phyloP scores from a whole-genome alignment of 2,329 filamentous ascomycete species.

The Pseudocercospora musae region DNA sequence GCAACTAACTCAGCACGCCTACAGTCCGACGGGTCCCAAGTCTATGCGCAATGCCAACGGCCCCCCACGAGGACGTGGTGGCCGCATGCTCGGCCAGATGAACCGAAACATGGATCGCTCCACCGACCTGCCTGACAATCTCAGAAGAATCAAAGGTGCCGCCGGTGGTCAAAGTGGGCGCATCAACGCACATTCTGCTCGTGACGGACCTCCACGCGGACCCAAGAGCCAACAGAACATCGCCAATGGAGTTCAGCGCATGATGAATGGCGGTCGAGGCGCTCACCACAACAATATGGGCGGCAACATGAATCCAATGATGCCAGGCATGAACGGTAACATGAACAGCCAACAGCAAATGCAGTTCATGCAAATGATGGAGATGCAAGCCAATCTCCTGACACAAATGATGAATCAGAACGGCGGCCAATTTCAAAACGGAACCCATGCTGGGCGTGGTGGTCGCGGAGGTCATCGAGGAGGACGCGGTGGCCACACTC shows the following conservation, averaged over 20 bases:
- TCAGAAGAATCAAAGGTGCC: conserved; percentile 73
- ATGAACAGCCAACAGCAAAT: conserved; percentile 67
- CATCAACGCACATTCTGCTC: conserved; percentile 69
- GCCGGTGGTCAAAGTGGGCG: conserved; percentile 66
- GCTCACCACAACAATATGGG: conserved; percentile 20
- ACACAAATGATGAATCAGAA: conserved; percentile 56
- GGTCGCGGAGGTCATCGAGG: conserved; percentile 12
- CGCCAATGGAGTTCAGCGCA: conserved; percentile 43
- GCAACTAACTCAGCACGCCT: conserved; percentile 14
- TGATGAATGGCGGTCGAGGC: conserved; percentile 32
- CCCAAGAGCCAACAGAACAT: conserved; percentile 51
- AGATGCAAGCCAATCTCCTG: conserved; percentile 80
- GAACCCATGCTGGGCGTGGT: conserved; percentile 40
- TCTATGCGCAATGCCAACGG: conserved; percentile 76
- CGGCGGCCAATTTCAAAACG: conserved; percentile 39
- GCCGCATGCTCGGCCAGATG: conserved; percentile 75
- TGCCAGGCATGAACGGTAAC: conserved; percentile 41
- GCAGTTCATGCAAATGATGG: conserved; percentile 61
- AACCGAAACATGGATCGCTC: conserved; percentile 73
- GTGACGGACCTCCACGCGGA: conserved; percentile 65
- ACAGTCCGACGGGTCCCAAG: conserved; percentile 87
- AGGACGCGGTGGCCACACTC: conserved; percentile 11
- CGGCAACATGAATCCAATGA: conserved; percentile 38
- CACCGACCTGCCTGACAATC: conserved; percentile 59
- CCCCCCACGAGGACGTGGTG: conserved; percentile 58